These are phyloP conservation scores for Aspergillus floridensis DNA, from an alignment of 2,329 filamentous ascomycete species.

Conservation along the genomic window DNA sequence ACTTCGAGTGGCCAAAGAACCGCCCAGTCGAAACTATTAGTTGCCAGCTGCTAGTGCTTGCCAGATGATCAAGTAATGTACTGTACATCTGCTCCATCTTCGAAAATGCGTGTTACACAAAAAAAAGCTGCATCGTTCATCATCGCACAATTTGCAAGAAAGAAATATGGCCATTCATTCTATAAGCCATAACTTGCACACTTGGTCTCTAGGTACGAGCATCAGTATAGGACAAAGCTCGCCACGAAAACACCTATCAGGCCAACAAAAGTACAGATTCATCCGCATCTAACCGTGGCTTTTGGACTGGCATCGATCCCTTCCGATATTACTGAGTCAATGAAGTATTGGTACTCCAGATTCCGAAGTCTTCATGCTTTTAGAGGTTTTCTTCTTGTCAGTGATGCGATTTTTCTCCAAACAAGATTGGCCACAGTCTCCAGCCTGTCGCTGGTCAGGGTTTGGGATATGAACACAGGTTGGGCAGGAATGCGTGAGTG, in stretches of 20 bases:
- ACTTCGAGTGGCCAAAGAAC: too few species aligned
- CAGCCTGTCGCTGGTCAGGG: constrained; percentile 1
- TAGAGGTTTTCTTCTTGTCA: background rate
- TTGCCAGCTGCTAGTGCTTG: too few species aligned
- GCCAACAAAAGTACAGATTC: background rate
- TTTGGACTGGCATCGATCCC: background rate
- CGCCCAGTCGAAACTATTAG: too few species aligned
- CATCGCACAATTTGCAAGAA: background rate
- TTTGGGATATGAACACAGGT: constrained; percentile 19
- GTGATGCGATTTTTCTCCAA: background rate
- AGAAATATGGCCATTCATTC: too few species aligned
- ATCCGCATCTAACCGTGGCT: background rate
- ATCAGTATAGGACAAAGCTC: too few species aligned
- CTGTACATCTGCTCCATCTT: too few species aligned
- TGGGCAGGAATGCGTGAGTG: constrained; percentile 40
- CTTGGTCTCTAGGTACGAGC: too few species aligned
- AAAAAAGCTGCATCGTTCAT: background rate
- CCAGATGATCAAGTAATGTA: too few species aligned
- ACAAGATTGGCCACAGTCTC: background rate
- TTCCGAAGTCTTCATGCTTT: background rate
- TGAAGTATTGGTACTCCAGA: background rate
- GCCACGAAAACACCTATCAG: too few species aligned
- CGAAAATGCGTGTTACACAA: background rate
- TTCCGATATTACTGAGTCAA: background rate
- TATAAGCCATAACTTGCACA: too few species aligned